phyloP scores from a whole-genome alignment of 2,329 filamentous ascomycete genomes.

The Alternaria sp. region DNA sequence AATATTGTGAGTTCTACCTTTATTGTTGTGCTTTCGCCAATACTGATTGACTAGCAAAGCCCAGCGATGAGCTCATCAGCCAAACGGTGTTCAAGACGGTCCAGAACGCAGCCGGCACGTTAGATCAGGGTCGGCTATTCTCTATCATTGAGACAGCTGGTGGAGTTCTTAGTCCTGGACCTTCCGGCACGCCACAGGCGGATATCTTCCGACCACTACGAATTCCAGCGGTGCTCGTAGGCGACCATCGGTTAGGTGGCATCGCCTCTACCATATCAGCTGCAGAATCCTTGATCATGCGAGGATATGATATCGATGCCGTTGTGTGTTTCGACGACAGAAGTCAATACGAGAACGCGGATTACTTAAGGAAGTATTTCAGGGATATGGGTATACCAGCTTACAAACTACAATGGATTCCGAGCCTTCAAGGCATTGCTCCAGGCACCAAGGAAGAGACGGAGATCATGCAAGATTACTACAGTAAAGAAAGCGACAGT shows the following conservation, averaged over 20 bases:
- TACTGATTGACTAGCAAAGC: slow-evolving; percentile 22
- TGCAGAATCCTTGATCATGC: slow-evolving; percentile 76
- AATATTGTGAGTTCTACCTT: slow-evolving; percentile 22
- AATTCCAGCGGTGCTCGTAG: slow-evolving; percentile 75
- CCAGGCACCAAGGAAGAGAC: slow-evolving; percentile 53
- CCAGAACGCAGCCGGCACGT: slow-evolving; percentile 16
- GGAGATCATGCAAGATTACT: slow-evolving; percentile 68
- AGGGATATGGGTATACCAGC: slow-evolving; percentile 62
- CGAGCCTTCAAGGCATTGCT: slow-evolving; percentile 47
- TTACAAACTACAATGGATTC: slow-evolving; percentile 65
- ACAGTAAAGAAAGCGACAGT: slow-evolving; percentile 52
- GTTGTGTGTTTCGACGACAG: slow-evolving; percentile 72
- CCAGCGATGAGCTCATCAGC: slow-evolving; percentile 29
- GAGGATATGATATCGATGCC: slow-evolving; percentile 77
- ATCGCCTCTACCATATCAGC: slow-evolving; percentile 82
- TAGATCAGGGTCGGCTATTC: slow-evolving; percentile 23
- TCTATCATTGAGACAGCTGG: slow-evolving; percentile 81
- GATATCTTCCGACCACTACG: slow-evolving; percentile 78
- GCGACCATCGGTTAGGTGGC: slow-evolving; percentile 76
- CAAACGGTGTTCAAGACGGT: slow-evolving; percentile 19
- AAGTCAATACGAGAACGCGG: slow-evolving; percentile 69
- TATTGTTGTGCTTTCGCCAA: background rate
- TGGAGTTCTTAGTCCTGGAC: slow-evolving; percentile 79
- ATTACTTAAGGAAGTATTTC: slow-evolving; percentile 74
- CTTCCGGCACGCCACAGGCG: slow-evolving; percentile 76